These are phyloP conservation scores for Hibiscus trionum DNA, from an alignment of 345 rosid genomes.

Conservation along the genomic window DNA sequence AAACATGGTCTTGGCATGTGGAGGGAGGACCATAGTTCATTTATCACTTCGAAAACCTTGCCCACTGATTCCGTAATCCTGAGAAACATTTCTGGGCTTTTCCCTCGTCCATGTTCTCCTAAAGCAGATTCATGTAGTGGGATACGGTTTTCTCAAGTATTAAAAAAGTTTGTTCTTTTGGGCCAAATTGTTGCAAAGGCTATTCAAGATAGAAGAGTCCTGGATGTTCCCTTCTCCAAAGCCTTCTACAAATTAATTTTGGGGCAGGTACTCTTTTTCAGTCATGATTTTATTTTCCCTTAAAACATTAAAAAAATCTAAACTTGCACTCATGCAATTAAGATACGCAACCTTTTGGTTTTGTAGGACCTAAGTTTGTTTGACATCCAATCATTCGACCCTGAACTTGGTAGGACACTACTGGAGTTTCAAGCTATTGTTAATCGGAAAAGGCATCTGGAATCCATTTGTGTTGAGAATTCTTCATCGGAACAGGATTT, in stretches of 20 bases:
- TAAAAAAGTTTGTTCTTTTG: conserved; percentile 59
- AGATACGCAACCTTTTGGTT: conserved; percentile 5
- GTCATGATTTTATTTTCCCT: neutral
- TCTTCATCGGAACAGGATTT: conserved; percentile 25
- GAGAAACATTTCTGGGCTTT: conserved; percentile 51
- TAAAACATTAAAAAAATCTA: neutral
- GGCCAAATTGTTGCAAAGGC: conserved; percentile 90
- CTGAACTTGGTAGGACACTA: conserved; percentile 70
- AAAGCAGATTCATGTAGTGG: conserved; percentile 28
- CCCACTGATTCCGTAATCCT: conserved; percentile 25
- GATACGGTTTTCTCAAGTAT: conserved; percentile 40
- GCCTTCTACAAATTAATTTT: conserved; percentile 78
- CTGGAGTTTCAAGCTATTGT: conserved; percentile 75
- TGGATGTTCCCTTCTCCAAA: conserved; percentile 80
- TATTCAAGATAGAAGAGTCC: conserved; percentile 86
- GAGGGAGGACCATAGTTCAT: conserved; percentile 59
- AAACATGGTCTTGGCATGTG: conserved; percentile 71
- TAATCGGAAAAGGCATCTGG: conserved; percentile 30
- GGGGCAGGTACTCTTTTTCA: conserved; percentile 49
- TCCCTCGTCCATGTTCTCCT: conserved; percentile 73
- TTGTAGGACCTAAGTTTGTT: conserved; percentile 63
- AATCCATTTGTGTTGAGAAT: conserved; percentile 27
- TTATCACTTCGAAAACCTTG: conserved; percentile 15
- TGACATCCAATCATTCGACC: conserved; percentile 81
- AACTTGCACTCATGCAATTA: neutral